Evolutionary conservation across 2,329 filamentous ascomycete species (phyloP).

Genomic region (Colletotrichum liaoningense): DNA sequence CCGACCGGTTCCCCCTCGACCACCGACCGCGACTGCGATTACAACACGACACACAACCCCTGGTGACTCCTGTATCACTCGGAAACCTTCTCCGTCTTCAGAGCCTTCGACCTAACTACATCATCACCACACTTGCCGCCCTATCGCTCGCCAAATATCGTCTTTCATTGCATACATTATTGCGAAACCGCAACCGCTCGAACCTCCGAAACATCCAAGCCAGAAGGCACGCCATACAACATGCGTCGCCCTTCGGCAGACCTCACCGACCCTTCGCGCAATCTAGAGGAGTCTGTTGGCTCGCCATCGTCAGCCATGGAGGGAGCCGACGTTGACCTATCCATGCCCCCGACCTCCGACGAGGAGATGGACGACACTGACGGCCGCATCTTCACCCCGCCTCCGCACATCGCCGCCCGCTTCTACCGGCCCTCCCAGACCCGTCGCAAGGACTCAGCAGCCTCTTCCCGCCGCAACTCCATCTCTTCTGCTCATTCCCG

Average conservation of each 20-base stretch:
- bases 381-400: constrained; percentile 66
- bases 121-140: neutral
- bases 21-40: neutral
- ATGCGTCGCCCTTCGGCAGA: constrained; percentile 58
- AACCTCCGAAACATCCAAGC: constrained; percentile 10
- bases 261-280: constrained; percentile 54
- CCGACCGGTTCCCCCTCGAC: neutral
- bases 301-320: constrained; percentile 43
- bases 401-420: constrained; percentile 81
- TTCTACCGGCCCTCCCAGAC: constrained; percentile 77
- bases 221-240: constrained; percentile 37
- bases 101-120: neutral
- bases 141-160: neutral
- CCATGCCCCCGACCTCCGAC: constrained; percentile 49
- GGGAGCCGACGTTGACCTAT: constrained; percentile 48
- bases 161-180: neutral
- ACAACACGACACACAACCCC: neutral
- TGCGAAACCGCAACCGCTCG: constrained; percentile 21
- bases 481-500: constrained; percentile 81
- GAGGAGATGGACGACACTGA: constrained; percentile 50
- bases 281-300: constrained; percentile 49
- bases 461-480: constrained; percentile 83
- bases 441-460: constrained; percentile 79
- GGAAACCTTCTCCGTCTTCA: neutral
- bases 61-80: neutral